These are phyloP conservation scores for Solanum gracilifrons DNA, from an alignment of 257 asterid species.

Conservation along the genomic window DNA sequence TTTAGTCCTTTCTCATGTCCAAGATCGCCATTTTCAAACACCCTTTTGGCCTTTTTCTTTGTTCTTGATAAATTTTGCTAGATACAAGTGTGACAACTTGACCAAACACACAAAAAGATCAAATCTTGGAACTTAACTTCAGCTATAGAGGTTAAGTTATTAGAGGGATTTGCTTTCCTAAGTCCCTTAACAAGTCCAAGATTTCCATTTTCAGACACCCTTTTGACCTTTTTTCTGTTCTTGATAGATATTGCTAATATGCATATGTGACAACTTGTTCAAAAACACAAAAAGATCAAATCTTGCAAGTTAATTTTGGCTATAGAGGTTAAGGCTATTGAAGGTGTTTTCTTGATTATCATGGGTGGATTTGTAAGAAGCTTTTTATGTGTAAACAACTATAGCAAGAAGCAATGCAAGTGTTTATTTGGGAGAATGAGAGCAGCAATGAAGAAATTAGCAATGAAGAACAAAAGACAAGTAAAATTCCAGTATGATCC, in stretches of 20 bases:
- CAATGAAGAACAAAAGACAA: conserved; percentile 5
- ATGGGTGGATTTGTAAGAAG: conserved; percentile 20
- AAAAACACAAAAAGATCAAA: neutral
- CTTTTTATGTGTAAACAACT: conserved; percentile 1
- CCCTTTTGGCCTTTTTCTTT: neutral
- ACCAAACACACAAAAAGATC: neutral
- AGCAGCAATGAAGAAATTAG: conserved; percentile 30
- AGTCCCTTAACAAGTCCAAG: neutral
- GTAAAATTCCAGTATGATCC: conserved; percentile 9
- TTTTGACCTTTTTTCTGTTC: neutral
- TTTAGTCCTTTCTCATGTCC: neutral
- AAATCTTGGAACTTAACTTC: neutral
- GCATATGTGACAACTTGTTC: neutral
- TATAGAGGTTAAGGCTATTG: neutral
- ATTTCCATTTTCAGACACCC: neutral
- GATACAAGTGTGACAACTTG: neutral
- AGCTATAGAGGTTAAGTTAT: neutral
- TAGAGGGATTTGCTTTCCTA: neutral
- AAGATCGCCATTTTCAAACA: neutral
- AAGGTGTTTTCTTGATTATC: neutral
- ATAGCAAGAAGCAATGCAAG: conserved; percentile 31
- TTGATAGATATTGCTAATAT: neutral
- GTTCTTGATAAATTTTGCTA: neutral
- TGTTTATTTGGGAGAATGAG: conserved; percentile 34
- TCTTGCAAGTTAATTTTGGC: neutral